Evolutionary conservation across 257 asterid species (phyloP), one percentile per base, ranked within the genome.

Genomic region (Paulownia fortunei): DNA sequence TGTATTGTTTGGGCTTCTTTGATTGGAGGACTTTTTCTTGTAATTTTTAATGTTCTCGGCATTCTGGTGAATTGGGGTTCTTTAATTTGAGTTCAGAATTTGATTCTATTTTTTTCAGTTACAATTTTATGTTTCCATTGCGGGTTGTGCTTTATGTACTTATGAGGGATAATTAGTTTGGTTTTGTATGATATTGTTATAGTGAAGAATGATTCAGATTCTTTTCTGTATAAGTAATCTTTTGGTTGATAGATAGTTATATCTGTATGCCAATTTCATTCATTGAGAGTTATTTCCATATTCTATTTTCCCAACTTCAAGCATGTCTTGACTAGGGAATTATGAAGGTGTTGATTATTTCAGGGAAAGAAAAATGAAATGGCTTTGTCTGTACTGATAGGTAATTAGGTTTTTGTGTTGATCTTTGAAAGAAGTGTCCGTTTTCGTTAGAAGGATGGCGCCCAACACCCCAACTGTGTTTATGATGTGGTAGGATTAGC

Each of bases 1-100:
- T 68, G 94, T 90, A 11, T 68, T 92, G 78, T 91, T 95, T 68
- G 98, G 98, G 60, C 88, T 92, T 77, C 92, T 92, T 46, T 94
- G 90, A 91, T 63, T 47, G 69, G 54, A 52, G 21, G 46, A 10
- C 9, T 13, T 61, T 26, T 56, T 51, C 26, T 47, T 42, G 12
- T 46, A 49, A 51, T 19, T 66, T 24, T 52, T 16, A 32, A 46
- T 54, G 39, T 41, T 39, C n/a, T 12, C 76, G 72, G 84, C 72
- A 1, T 13, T 59, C 74, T 60, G 18, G 36, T 70, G 46, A 41
- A 63, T 74, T 69, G 62, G 79, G 46, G 71, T 64, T 60, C 55
- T 60, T 55, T 44, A 41, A 66, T 64, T 41, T 67, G 86, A 80
- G 79, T 55, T 72, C 76, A 56, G 81, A 49, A 63, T 36, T 73